Percentiles rank a stretch among this genome's conserved stretches.
Conservation (phyloP, 2,329 filamentous ascomycete genomes). For the Penicillium verrucosum region DNA sequence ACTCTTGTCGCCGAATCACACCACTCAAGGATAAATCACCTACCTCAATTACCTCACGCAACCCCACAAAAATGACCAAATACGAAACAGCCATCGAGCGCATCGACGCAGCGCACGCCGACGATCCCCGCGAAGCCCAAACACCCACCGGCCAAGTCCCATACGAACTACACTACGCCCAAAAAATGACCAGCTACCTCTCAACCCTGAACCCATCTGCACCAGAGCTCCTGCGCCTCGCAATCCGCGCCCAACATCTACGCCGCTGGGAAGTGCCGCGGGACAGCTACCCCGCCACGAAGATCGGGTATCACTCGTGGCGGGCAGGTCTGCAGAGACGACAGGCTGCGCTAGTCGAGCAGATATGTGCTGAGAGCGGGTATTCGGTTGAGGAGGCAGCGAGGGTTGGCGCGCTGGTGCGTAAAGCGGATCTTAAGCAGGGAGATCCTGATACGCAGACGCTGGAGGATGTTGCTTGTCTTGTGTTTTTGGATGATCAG, state of each 20-base stretch:
- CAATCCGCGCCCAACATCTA: slow-evolving; percentile 81
- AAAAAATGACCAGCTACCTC: slow-evolving; percentile 75
- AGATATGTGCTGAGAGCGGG: slow-evolving; percentile 53
- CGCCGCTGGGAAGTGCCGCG: slow-evolving; percentile 81
- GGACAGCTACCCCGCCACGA: slow-evolving; percentile 68
- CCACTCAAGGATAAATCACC: background rate
- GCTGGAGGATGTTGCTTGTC: slow-evolving; percentile 79
- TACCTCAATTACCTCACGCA: background rate
- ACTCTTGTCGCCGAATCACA: background rate
- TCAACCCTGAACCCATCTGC: slow-evolving; percentile 58
- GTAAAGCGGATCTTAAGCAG: slow-evolving; percentile 69
- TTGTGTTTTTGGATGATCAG: slow-evolving; percentile 85
- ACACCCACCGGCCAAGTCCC: slow-evolving; percentile 52
- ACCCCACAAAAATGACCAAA: slow-evolving; percentile 27
- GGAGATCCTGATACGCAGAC: slow-evolving; percentile 58
- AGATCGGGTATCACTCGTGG: slow-evolving; percentile 76
- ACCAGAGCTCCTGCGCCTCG: slow-evolving; percentile 66
- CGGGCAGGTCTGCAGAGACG: slow-evolving; percentile 69
- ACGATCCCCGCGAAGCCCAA: slow-evolving; percentile 58
- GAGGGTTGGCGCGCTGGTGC: slow-evolving; percentile 67
- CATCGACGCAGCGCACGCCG: slow-evolving; percentile 70
- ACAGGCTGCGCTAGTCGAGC: slow-evolving; percentile 60
- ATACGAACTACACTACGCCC: slow-evolving; percentile 79
- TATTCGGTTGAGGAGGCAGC: slow-evolving; percentile 54
- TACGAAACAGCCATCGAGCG: slow-evolving; percentile 54